Base-by-base conservation (phyloP, 192 early-diverging fungal genomes). In the Coemansia sp. region DNA sequence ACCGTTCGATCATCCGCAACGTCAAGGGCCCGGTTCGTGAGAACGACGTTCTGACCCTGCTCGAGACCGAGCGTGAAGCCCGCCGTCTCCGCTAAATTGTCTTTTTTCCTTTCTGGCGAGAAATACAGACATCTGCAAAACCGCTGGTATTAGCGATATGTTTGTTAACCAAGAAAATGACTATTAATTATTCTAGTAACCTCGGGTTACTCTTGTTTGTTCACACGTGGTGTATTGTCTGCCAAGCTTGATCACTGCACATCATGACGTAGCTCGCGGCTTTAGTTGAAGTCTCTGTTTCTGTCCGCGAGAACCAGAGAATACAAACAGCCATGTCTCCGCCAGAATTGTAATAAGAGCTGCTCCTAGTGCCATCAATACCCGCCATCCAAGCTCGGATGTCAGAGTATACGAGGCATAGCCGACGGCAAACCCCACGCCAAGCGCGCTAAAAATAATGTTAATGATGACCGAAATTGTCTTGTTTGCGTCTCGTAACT, bases 51-150 rank as follows among this genome's bases (percentile, higher is more conserved):
- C 84, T 97, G 73, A 92, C 93, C 83, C 90, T 98, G 60, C 88
- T 97, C 81, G 97, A 99, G 84, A 95, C 95, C 60, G 97, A 99
- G 85, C 95, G 97, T 88, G 97, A 98, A 82, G 97, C 97, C 72
- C 90, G 96, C 74, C 92, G 96, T 82, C 93, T 98, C 72, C 91
- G 96, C 84, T 98, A 92, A 95, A 60, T 25, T 46, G 44, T 31
- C n/a, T 60, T 26, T 44, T 21, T 60, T 59, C 42, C 25, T 44
- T 60, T 58, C 20, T 46, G 25, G 58, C 58, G 55, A 36, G 23
- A 57, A 57, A 57, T 57, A 36, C 28, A 57, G 11, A 23, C 14
- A 12, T 4, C n/a, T 57, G 19, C n/a, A n/a, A 31, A 31, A 31
- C 28, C 28, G 28, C 28, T 31, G 28, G 28, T 31, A 31, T 31